phyloP scores from a whole-genome alignment of 2,329 filamentous ascomycete species.

The Cladosporium austrohemisphaericum region DNA sequence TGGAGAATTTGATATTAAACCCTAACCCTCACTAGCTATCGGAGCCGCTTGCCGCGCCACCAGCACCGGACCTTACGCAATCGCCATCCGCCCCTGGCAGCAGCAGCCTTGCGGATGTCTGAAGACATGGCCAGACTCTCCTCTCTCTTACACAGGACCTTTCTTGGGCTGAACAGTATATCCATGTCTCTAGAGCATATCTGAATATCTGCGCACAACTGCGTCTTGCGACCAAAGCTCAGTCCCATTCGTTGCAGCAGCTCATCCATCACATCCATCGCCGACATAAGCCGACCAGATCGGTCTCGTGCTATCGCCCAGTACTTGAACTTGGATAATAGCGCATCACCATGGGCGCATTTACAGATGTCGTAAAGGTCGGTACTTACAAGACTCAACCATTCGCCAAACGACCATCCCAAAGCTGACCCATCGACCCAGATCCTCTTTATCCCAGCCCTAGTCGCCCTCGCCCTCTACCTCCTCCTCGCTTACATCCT shows the following conservation, averaged over 20 bases:
- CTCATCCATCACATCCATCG: too few species aligned
- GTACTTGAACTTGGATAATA: too few species aligned
- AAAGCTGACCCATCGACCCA: conserved; percentile 19
- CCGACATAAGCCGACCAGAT: too few species aligned
- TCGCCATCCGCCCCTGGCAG: background rate
- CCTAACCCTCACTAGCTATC: too few species aligned
- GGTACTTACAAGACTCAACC: background rate
- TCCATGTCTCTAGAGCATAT: background rate
- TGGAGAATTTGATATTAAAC: too few species aligned
- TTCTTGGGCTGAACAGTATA: too few species aligned
- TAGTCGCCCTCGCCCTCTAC: conserved; percentile 43
- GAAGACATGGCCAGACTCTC: background rate
- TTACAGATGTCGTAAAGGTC: conserved; percentile 10
- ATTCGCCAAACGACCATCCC: background rate
- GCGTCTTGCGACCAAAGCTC: too few species aligned
- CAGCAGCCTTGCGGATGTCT: background rate
- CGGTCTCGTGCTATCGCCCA: too few species aligned
- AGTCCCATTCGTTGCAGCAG: too few species aligned
- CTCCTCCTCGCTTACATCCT: conserved; percentile 38
- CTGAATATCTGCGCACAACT: background rate
- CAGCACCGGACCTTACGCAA: background rate
- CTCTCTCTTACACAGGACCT: background rate
- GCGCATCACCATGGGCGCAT: background rate
- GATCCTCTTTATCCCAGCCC: conserved; percentile 45
- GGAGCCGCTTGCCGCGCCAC: background rate